A percentile compares a stretch with the other conserved stretches of the same genome.
phyloP scores from a whole-genome alignment of 768 basidiomycete genomes.

The Crassisporium funariophilum region DNA sequence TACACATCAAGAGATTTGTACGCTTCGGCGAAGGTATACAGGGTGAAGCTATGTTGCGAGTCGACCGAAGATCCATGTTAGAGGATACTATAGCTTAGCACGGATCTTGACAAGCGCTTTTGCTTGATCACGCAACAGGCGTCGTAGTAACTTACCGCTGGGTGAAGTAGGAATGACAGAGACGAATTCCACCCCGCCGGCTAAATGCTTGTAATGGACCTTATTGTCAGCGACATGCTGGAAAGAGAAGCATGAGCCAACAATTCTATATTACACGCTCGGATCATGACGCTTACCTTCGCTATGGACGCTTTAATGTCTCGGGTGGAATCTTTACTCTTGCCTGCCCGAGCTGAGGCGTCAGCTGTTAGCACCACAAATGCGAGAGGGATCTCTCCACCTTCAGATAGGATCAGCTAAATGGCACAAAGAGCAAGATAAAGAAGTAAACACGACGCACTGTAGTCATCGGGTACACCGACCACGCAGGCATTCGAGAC shows the following conservation, averaged over 20 bases:
- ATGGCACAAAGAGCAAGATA: not conserved
- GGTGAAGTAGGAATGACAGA: conserved; percentile 62
- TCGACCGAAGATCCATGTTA: no score
- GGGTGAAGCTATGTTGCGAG: no score
- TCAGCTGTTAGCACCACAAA: conserved; percentile 56
- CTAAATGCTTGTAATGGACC: conserved; percentile 57
- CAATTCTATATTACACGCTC: not conserved
- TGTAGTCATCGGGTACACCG: conserved; percentile 66
- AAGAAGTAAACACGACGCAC: conserved; percentile 25
- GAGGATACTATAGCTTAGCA: conserved; percentile 21
- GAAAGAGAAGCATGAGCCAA: not conserved
- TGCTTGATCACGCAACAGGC: conserved; percentile 52
- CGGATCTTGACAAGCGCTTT: conserved; percentile 24
- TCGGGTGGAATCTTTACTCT: conserved; percentile 28
- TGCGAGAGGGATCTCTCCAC: conserved; percentile 71
- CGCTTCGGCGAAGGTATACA: no score
- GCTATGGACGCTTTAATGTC: conserved; percentile 47
- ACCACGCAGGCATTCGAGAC: conserved; percentile 67
- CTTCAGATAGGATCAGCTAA: conserved; percentile 25
- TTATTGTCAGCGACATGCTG: conserved; percentile 60
- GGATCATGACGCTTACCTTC: conserved; percentile 37
- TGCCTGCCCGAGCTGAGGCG: conserved; percentile 37
- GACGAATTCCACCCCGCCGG: conserved; percentile 60
- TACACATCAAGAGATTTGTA: no score
- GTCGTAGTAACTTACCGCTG: conserved; percentile 57